These are phyloP conservation scores for Diaporthe sp. DNA, from an alignment of 2,329 filamentous ascomycete genomes.

Conservation along the genomic window DNA sequence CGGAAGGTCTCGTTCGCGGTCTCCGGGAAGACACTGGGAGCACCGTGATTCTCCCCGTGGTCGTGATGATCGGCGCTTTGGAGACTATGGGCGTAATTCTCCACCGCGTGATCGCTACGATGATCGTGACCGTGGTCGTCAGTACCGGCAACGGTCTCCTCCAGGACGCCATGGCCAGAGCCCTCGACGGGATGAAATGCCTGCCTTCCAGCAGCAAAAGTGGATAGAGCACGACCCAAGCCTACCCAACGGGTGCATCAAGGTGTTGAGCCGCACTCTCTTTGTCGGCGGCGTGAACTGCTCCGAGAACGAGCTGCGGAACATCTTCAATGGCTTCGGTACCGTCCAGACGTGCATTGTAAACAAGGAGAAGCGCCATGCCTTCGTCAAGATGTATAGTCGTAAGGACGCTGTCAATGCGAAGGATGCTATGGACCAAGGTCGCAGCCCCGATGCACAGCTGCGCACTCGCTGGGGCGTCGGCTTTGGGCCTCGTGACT, in stretches of 20 bases:
- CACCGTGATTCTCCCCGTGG: slow-evolving; percentile 74
- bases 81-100: slow-evolving; percentile 79
- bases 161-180: slow-evolving; percentile 76
- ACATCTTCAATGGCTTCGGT: slow-evolving; percentile 85
- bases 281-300: slow-evolving; percentile 96
- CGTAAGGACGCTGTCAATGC: slow-evolving; percentile 86
- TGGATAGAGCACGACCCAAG: slow-evolving; percentile 83
- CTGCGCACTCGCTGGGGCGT: slow-evolving; percentile 96
- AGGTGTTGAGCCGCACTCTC: slow-evolving; percentile 92
- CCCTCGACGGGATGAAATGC: slow-evolving; percentile 51
- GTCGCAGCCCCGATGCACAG: slow-evolving; percentile 78
- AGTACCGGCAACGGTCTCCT: slow-evolving; percentile 91
- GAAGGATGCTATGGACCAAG: slow-evolving; percentile 88
- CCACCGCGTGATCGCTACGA: slow-evolving; percentile 69
- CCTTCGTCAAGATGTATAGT: slow-evolving; percentile 98
- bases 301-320: slow-evolving; percentile 84
- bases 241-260: slow-evolving; percentile 83
- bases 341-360: slow-evolving; percentile 97
- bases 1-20: slow-evolving; percentile 81
- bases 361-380: slow-evolving; percentile 97
- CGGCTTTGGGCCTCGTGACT: slow-evolving; percentile 95
- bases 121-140: slow-evolving; percentile 65
- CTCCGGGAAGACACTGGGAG: slow-evolving; percentile 81
- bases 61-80: slow-evolving; percentile 77
- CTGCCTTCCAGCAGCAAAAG: slow-evolving; percentile 67